phyloP scores from a whole-genome alignment of 805 yeast species.

The Hanseniaspora singularis region DNA sequence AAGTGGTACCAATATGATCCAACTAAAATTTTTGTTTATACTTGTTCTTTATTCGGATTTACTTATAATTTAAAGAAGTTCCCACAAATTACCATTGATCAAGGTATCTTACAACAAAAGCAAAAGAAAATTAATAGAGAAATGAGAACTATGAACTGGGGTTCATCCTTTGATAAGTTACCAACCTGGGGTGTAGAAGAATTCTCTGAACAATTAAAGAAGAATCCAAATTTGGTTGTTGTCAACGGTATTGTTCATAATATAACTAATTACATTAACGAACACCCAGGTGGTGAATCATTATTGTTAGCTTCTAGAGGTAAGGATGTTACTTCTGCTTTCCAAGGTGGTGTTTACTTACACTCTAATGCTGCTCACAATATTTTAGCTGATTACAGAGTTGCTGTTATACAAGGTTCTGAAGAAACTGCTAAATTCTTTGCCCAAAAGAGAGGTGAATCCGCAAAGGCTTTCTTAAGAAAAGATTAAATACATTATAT shows the following conservation, averaged over 20 bases:
- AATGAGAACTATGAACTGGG: conserved; percentile 60
- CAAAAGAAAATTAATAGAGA: conserved; percentile 63
- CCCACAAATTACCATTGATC: conserved; percentile 70
- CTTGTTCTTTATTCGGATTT: conserved; percentile 51
- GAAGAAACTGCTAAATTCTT: conserved; percentile 42
- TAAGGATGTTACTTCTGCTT: conserved; percentile 73
- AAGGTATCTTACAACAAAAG: conserved; percentile 70
- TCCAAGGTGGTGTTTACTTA: conserved; percentile 75
- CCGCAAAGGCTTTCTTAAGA: conserved; percentile 18
- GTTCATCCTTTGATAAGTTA: conserved; percentile 49
- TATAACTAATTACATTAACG: conserved; percentile 52
- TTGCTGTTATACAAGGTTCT: conserved; percentile 62
- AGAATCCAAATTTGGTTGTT: conserved; percentile 49
- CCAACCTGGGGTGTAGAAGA: conserved; percentile 66
- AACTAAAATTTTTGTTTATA: conserved; percentile 52
- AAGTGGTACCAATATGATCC: conserved; percentile 86
- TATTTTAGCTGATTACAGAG: conserved; percentile 68
- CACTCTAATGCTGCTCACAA: conserved; percentile 83
- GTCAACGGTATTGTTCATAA: conserved; percentile 73
- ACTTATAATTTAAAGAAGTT: conserved; percentile 64
- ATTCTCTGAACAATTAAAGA: conserved; percentile 40
- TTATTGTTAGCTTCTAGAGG: conserved; percentile 59
- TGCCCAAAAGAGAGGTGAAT: conserved; percentile 30
- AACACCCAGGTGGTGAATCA: conserved; percentile 80
- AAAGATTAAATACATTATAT: not conserved